Base-by-base conservation (phyloP, 148 eudicot genomes). In the Rhododendron molle region DNA sequence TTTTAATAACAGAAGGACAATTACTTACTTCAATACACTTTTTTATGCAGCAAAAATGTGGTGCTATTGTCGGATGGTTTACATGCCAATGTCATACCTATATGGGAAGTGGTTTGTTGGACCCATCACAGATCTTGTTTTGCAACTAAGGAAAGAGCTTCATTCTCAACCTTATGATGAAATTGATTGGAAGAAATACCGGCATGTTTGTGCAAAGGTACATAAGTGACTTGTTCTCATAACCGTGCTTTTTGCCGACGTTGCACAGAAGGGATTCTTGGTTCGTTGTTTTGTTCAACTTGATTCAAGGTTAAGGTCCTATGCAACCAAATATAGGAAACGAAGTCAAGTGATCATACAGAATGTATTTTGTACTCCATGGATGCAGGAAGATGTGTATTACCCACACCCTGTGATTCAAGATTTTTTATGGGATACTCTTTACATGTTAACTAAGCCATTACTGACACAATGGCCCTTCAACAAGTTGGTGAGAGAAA, bases 51-150 rank as follows among this genome's bases (percentile, higher is more conserved):
- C 88, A 8, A 88, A 90, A 81, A 80, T 90, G 86, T 90, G 90
- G 92, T 88, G 87, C 49, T 85, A 87, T 40, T 80, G 60, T 20
- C 60, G 92, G 49, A 72, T 83, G 89, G 84, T 86, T 21, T 90
- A 88, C 76, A 60, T 90, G 90, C 91, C 91, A 28, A 87, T 89
- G 92, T 88, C 90, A 23, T 90, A 92, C 83, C 52, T 92, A 12
- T 89, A 90, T 44, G 93, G 91, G 49, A 90, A 88, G 62, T 86
- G 89, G 18, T 91, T 90, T 21, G 85, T 88, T 0, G 90, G 87
- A 44, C 89, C 90, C 26, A 87, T 90, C 38, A 91, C 91, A 46
- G 76, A 81, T 21, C 90, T 91, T 32, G 85, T 89, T 50, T 8
- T 74, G 15, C 67, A 87, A 47, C 80, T 92, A 26, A 86, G 93